A percentile compares a stretch with the other conserved stretches of the same genome.
Conservation (phyloP, 2,329 filamentous ascomycete species). For the Aspergillus transmontanensis region DNA sequence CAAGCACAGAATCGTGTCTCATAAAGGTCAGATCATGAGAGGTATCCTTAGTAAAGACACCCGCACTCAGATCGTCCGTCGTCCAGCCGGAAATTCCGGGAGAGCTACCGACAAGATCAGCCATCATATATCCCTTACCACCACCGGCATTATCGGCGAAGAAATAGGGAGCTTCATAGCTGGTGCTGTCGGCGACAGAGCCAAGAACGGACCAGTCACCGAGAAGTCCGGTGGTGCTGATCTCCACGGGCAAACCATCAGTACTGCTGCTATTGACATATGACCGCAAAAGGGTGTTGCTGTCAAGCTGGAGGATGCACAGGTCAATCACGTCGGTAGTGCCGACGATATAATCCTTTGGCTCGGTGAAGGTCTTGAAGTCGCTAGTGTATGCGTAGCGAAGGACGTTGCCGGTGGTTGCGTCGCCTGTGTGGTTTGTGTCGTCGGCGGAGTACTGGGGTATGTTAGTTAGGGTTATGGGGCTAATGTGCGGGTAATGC, state of each 20-base stretch:
- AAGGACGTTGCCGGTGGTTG: conserved; percentile 10
- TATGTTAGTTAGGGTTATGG: not conserved
- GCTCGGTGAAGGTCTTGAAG: conserved; percentile 18
- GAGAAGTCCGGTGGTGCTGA: conserved; percentile 15
- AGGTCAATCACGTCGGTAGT: conserved; percentile 16
- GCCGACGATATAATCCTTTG: conserved; percentile 11
- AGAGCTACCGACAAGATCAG: conserved; percentile 12
- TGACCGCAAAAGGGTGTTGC: conserved; percentile 15
- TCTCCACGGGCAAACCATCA: conserved; percentile 9
- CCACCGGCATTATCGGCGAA: conserved; percentile 16
- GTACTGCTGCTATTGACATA: conserved; percentile 12
- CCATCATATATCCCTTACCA: conserved; percentile 14
- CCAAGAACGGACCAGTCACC: conserved; percentile 15
- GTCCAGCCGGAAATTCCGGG: conserved; percentile 15
- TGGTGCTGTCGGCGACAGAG: conserved; percentile 7
- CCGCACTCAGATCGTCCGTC: conserved; percentile 8
- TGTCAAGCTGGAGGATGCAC: conserved; percentile 6
- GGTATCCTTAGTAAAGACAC: conserved; percentile 5
- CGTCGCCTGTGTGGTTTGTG: conserved; percentile 9
- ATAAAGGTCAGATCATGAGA: conserved; percentile 13
- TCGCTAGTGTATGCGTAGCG: conserved; percentile 19
- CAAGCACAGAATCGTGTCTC: conserved; percentile 16
- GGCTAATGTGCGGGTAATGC: too few species aligned
- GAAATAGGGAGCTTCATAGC: conserved; percentile 19
- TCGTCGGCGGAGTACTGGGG: conserved; percentile 15